Evolutionary conservation across 2,329 filamentous ascomycete species (phyloP).

Genomic region (Stagonosporopsis chrysanthemi): DNA sequence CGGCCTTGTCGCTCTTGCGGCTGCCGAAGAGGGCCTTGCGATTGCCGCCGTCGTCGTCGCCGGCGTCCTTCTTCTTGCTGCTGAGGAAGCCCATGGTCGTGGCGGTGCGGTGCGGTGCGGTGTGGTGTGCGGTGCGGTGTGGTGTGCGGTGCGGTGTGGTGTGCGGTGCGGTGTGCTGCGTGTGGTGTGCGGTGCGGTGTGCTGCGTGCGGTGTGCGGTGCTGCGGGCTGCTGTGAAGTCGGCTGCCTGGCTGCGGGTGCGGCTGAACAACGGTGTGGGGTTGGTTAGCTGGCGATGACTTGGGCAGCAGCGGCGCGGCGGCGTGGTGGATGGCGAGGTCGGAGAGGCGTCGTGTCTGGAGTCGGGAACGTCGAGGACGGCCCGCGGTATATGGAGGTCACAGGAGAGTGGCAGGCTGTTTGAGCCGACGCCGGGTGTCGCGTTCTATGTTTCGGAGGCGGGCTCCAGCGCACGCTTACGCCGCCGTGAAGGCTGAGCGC

Average conservation of each 20-base stretch:
- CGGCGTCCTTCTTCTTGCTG: conserved; percentile 62
- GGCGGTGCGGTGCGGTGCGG: not conserved
- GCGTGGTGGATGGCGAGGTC: not conserved
- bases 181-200: not conserved
- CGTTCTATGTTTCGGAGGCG: conserved; percentile 35
- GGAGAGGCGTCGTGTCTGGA: not conserved
- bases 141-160: not conserved
- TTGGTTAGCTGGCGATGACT: conserved; percentile 19
- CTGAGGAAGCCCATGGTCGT: conserved; percentile 58
- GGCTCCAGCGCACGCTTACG: conserved; percentile 32
- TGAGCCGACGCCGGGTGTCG: conserved; percentile 27
- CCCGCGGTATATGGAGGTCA: not conserved
- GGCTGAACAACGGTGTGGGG: conserved; percentile 23
- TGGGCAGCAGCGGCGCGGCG: conserved; percentile 12
- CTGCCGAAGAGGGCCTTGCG: conserved; percentile 67
- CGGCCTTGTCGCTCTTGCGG: conserved; percentile 56
- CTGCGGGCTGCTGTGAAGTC: not conserved
- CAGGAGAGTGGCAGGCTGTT: conserved; percentile 25
- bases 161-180: not conserved
- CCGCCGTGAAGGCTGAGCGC: conserved; percentile 27
- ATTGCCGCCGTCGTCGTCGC: conserved; percentile 63
- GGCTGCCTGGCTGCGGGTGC: not conserved
- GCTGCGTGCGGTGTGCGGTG: not conserved
- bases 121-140: not conserved
- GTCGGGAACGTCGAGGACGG: not conserved